Percentiles rank a stretch among this genome's conserved stretches.
Conservation (phyloP, 164 flowering plant genomes). For the Saururus chinensis region DNA sequence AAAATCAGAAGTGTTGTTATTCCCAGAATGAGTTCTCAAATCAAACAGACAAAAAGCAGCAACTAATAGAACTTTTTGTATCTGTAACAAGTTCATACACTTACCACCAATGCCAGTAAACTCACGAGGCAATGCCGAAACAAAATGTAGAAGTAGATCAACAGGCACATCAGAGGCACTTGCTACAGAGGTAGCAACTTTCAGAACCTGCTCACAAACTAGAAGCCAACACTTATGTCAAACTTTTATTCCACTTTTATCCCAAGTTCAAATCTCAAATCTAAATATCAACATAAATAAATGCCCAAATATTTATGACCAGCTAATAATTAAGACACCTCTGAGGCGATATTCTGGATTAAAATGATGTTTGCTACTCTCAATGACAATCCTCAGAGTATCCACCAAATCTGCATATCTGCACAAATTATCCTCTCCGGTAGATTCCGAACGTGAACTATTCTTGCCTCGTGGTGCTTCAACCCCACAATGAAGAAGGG, state of each 20-base stretch:
- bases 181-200: conserved; percentile 55
- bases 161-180: conserved; percentile 42
- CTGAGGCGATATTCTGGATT: conserved; percentile 76
- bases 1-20: too few species aligned
- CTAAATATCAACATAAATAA: neutral
- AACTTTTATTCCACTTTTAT: neutral
- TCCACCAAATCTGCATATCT: conserved; percentile 40
- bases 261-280: neutral
- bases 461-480: conserved; percentile 12
- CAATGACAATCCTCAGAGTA: conserved; percentile 51
- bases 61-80: too few species aligned
- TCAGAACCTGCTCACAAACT: conserved; percentile 68
- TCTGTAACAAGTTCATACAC: neutral
- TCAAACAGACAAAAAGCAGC: too few species aligned
- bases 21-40: too few species aligned
- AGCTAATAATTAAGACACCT: conserved; percentile 39
- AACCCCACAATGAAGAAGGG: conserved; percentile 6
- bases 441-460: conserved; percentile 15
- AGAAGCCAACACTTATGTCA: conserved; percentile 10
- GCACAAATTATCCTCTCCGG: conserved; percentile 8
- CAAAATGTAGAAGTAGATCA: conserved; percentile 56
- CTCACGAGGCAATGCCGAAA: conserved; percentile 70
- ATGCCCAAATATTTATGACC: conserved; percentile 1
- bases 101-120: conserved; percentile 71
- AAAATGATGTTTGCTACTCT: conserved; percentile 88